Percentiles rank a stretch among this genome's conserved stretches.
phyloP scores from a whole-genome alignment of 352 stramenopile species.

The Globisporangium rhizosaccharum region DNA sequence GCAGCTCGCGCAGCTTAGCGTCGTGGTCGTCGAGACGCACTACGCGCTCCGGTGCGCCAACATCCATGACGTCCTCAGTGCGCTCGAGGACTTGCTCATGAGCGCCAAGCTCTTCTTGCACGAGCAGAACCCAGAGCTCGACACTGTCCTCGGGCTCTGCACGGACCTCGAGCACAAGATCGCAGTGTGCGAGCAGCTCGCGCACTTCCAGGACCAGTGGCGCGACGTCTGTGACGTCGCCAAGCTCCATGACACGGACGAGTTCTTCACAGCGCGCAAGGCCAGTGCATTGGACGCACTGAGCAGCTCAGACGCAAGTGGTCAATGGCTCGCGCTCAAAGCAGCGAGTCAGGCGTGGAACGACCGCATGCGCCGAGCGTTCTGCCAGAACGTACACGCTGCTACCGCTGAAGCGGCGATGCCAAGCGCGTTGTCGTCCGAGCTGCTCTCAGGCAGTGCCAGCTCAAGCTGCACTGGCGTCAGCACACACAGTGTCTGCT shows the following conservation, averaged over 20 bases:
- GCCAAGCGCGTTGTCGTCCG: too few relatives aligned
- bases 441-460: too few relatives aligned
- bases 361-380: conserved; percentile 8
- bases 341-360: conserved; percentile 7
- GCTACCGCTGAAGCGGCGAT: not conserved
- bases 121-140: conserved; percentile 34
- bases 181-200: conserved; percentile 29
- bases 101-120: conserved; percentile 36
- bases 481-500: conserved; percentile 11
- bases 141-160: conserved; percentile 21
- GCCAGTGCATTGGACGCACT: too few relatives aligned
- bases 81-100: conserved; percentile 29
- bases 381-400: not conserved
- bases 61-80: conserved; percentile 20
- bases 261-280: conserved; percentile 37
- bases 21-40: conserved; percentile 32
- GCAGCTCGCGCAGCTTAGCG: conserved; percentile 21
- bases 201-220: conserved; percentile 43
- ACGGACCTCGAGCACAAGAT: conserved; percentile 27
- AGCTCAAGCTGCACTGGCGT: not conserved
- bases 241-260: conserved; percentile 53
- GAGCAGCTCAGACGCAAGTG: conserved; percentile 13
- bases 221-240: conserved; percentile 34
- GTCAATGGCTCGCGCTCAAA: conserved; percentile 11
- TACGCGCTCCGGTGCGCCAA: conserved; percentile 34